Percentiles rank a stretch among this genome's conserved stretches.
Conservation (phyloP, 176 grass and related monocot species). For the Dendrocalamus sinicus region DNA sequence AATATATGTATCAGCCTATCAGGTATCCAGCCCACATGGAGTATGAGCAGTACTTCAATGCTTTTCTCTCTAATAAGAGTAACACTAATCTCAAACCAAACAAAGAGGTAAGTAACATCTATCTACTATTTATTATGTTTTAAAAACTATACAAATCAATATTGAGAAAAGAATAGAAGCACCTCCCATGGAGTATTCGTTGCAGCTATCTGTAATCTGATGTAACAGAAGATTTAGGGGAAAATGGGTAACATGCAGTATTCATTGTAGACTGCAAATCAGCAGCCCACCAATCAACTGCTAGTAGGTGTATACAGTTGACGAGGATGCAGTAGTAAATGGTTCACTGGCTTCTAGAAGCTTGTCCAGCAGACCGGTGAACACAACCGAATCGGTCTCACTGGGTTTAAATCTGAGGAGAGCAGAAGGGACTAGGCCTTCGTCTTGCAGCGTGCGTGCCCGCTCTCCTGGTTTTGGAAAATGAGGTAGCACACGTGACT, state of each 20-base stretch:
- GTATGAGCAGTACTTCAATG: no score
- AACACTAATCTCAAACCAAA: no score
- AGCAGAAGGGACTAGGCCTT: conserved; percentile 75
- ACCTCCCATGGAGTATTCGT: no score
- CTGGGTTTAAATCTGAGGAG: conserved; percentile 77
- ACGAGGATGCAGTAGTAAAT: conserved; percentile 45
- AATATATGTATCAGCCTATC: not conserved
- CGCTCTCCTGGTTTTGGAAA: conserved; percentile 56
- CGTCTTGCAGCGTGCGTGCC: conserved; percentile 67
- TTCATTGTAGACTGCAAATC: not conserved
- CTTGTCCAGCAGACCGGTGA: conserved; percentile 68
- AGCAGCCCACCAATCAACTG: not conserved
- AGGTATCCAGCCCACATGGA: not conserved
- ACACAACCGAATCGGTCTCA: conserved; percentile 68
- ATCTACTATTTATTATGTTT: no score
- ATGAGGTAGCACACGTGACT: conserved; percentile 54
- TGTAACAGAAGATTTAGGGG: not conserved
- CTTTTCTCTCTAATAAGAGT: no score
- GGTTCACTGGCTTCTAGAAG: conserved; percentile 73
- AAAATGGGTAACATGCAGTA: not conserved
- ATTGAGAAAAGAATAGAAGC: no score
- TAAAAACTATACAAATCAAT: no score
- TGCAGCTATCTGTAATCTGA: not conserved
- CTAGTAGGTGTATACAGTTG: not conserved
- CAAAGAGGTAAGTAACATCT: no score